These are phyloP conservation scores for Acacia melanoxylon DNA, from an alignment of 306 rosid genomes.

Conservation along the genomic window DNA sequence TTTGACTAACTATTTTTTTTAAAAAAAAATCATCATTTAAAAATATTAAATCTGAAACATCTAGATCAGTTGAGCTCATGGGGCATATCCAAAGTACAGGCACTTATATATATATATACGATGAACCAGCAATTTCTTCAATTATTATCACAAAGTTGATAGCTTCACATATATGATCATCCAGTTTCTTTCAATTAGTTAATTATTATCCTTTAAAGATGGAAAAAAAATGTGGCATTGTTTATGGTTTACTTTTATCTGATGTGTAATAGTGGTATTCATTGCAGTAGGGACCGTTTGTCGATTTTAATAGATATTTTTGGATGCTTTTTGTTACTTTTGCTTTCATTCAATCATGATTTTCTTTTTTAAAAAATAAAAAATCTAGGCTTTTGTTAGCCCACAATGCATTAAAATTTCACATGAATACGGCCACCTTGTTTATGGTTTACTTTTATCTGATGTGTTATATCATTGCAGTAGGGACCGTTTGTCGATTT, in stretches of 20 bases:
- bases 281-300: neutral
- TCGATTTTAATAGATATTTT: neutral
- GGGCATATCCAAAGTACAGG: too few relatives aligned
- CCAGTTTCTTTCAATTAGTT: neutral
- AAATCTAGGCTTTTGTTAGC: neutral
- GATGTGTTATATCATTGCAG: neutral
- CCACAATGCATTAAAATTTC: neutral
- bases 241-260: neutral
- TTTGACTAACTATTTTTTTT: too few relatives aligned
- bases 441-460: neutral
- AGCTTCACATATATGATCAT: neutral
- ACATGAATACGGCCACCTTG: too few relatives aligned
- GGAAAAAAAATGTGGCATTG: neutral
- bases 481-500: neutral
- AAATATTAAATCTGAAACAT: too few relatives aligned
- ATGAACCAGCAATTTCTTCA: slow-evolving; percentile 12
- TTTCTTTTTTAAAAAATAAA: neutral
- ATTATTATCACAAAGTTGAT: slow-evolving; percentile 29
- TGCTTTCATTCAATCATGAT: neutral
- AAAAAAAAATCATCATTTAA: too few relatives aligned
- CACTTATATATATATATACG: neutral
- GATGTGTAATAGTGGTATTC: neutral
- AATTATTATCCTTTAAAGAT: neutral
- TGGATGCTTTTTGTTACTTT: neutral
- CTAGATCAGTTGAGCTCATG: too few relatives aligned